Base-by-base conservation (phyloP, 306 rosid genomes). In the Inga leiocalycina region DNA sequence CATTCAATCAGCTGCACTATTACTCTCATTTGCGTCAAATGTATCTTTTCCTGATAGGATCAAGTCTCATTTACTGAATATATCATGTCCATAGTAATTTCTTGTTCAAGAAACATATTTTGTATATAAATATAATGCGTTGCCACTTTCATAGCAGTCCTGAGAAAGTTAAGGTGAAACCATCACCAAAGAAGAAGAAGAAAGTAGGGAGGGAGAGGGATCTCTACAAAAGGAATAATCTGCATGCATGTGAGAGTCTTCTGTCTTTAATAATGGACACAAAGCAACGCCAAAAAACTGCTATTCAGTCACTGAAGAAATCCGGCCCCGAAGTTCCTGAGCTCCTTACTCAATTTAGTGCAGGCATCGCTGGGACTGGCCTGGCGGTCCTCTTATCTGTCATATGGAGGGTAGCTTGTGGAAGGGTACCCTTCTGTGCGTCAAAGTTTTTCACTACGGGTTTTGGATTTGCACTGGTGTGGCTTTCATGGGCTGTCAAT, bases 341-440 rank as follows among this genome's bases (percentile, higher is more conserved):
- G 88, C 90, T 95, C 79, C 89, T 93, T 74, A 86, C 91, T 45
- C 92, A 89, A 79, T 82, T 93, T 81, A 91, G 98, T 72, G 94
- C 90, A 17, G 84, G 94, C 77, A 90, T 95, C 13, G 97, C 95
- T 12, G 99, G 99, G 80, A 91, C 98, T 5, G 98, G 97, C 51
- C 62, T 95, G 24, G 96, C 94, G 4, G 90, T 95, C 62, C 88
- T 95, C 54, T 82, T 95, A 87, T 89, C 95, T 30, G 91, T 93
- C 4, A 48, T 86, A 75, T 83, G 83, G 71, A 87, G 92, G 57
- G 59, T 91, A 54, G 91, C 93, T 73, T 87, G 85, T 49, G 95
- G 93, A 71, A 92, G 90, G 72, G 85, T 80, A 44, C 86, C 90
- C 71, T 66, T 95, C 27, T 87, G 91, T 85, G 76, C 91, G n/a